Evolutionary conservation across 116 monocot genomes (phyloP), one percentile per base, ranked within the genome.

Genomic region (Thalassia testudinum): DNA sequence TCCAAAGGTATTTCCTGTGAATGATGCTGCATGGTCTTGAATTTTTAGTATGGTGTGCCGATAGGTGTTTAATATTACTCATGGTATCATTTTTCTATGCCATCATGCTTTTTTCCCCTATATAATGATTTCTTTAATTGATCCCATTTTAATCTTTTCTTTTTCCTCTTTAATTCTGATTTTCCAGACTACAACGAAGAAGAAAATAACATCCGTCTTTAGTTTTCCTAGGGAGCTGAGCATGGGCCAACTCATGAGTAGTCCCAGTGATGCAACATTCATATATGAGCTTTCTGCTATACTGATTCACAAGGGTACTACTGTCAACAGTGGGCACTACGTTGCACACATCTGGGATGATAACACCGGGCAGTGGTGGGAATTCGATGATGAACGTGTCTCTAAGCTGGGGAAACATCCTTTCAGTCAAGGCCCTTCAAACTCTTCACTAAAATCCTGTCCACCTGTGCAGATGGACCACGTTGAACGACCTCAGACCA

Each of bases 311-410:
- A 97, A 89, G 61, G 97, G 97, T 55, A 69, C 77, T 53, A 70
- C 85, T 65, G 89, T 77, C 37, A 85, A 82, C 49, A 89, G 89
- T 68, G 97, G 97, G 24, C 97, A 97, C 62, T 97, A 97, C 70
- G 82, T 97, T 60, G 97, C 82, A 13, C 97, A 89, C 63, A 85
- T 97, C 61, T 89, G 82, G 72, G 97, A 97, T 66, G 85, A 70
- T 64, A 63, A 70, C 38, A 75, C 65, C 43, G 82, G 77, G 12
- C 76, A 76, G 25, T 97, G 97, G 97, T 97, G 97, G 97, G 97
- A 97, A 60, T 97, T 97, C 75, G 97, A 97, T 75, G 97, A 97
- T 70, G 97, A 97, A 27, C 77, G 77, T 77, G 89, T 97, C 1
- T 74, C 81, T 19, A 70, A 78, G 43, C 62, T 87, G 60, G 95